Evolutionary conservation across 1,284 basidiomycete genomes (phyloP).

Genomic region (Xerocomus nothofagi): DNA sequence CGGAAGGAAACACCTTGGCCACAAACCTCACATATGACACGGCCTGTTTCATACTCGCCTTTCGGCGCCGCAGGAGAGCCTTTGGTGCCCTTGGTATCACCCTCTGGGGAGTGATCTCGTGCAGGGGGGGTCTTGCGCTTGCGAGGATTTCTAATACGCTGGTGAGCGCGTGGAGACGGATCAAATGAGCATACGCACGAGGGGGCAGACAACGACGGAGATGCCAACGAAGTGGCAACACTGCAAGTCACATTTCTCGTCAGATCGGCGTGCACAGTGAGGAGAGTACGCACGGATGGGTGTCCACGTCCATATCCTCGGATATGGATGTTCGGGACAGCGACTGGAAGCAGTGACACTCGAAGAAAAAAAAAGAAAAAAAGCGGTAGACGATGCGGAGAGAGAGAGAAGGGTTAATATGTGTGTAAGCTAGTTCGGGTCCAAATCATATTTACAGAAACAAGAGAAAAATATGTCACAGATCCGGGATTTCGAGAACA

Average conservation of each 20-base stretch:
- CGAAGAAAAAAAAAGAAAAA: conserved; percentile 3
- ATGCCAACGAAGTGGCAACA: conserved; percentile 13
- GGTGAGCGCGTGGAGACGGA: conserved; percentile 21
- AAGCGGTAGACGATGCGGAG: conserved; percentile 13
- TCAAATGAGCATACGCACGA: conserved; percentile 26
- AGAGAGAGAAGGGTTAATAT: conserved; percentile 34
- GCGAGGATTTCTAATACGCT: conserved; percentile 32
- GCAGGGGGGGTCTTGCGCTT: conserved; percentile 44
- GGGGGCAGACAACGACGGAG: conserved; percentile 15
- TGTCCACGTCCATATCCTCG: conserved; percentile 22
- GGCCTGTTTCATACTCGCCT: conserved; percentile 56
- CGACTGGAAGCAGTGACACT: conserved; percentile 3
- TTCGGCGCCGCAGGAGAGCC: conserved; percentile 29
- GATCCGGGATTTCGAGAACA: conserved; percentile 42
- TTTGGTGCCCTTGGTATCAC: conserved; percentile 15
- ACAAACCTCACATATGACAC: conserved; percentile 63
- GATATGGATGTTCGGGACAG: conserved; percentile 11
- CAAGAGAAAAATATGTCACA: conserved; percentile 43
- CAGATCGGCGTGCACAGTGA: conserved; percentile 17
- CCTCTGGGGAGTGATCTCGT: conserved; percentile 23
- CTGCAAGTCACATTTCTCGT: conserved; percentile 15
- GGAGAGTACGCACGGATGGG: conserved; percentile 21
- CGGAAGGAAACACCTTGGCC: conserved; percentile 60
- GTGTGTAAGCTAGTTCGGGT: conserved; percentile 37
- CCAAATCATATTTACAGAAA: conserved; percentile 42